Percentiles rank a stretch among this genome's conserved stretches.
phyloP scores from a whole-genome alignment of 2,329 filamentous ascomycete species.

The Ascochyta rabiei region DNA sequence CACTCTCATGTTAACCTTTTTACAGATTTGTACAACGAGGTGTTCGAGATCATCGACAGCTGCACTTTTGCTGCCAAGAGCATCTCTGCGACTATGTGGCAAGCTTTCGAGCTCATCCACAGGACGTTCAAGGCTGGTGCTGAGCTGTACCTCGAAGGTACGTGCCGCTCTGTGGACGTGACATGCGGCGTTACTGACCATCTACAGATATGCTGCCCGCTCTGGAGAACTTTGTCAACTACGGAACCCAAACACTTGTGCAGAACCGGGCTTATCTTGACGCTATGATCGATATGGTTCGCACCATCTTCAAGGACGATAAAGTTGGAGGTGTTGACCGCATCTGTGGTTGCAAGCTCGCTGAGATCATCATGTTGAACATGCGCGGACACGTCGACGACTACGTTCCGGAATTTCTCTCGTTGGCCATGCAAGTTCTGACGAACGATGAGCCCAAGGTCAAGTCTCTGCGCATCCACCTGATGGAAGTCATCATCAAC shows the following conservation, averaged over 20 bases:
- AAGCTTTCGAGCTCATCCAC: slow-evolving; percentile 95
- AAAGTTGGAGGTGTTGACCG: slow-evolving; percentile 93
- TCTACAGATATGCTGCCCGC: slow-evolving; percentile 88
- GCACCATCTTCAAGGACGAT: slow-evolving; percentile 89
- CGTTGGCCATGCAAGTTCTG: slow-evolving; percentile 84
- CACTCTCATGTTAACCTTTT: slow-evolving; percentile 26
- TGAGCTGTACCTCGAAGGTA: slow-evolving; percentile 86
- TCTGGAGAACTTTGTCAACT: slow-evolving; percentile 96
- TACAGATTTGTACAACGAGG: slow-evolving; percentile 90
- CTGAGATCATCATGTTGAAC: slow-evolving; percentile 96
- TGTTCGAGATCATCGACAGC: slow-evolving; percentile 99
- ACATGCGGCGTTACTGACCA: slow-evolving; percentile 13
- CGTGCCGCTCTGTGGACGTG: neutral
- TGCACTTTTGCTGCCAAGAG: slow-evolving; percentile 97
- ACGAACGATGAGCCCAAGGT: slow-evolving; percentile 78
- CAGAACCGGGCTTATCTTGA: slow-evolving; percentile 86
- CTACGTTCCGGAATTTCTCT: slow-evolving; percentile 86
- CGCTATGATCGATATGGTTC: slow-evolving; percentile 90
- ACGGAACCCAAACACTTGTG: slow-evolving; percentile 78
- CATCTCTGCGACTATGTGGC: slow-evolving; percentile 97
- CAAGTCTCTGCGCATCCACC: slow-evolving; percentile 91
- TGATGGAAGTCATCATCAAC: slow-evolving; percentile 99
- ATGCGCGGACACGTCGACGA: slow-evolving; percentile 86
- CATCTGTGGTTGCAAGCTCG: slow-evolving; percentile 96
- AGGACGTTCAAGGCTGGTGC: slow-evolving; percentile 96